phyloP scores from a whole-genome alignment of 2,329 filamentous ascomycete genomes.

The Basipetospora chlamydospora region DNA sequence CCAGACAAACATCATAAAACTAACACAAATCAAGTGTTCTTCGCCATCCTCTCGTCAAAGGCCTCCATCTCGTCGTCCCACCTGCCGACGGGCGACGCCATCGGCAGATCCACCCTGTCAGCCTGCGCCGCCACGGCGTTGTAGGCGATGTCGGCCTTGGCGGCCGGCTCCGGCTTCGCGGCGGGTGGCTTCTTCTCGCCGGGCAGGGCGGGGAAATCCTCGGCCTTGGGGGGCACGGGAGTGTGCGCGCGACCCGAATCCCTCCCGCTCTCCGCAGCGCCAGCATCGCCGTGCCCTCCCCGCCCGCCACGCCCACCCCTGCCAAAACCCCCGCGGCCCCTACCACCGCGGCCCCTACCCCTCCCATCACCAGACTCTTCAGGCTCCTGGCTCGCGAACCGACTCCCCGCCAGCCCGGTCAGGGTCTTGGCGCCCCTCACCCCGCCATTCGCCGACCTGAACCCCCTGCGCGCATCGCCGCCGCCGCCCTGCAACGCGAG shows the following conservation, averaged over 20 bases:
- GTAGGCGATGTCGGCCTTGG: conserved; percentile 13
- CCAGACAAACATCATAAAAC: too few species aligned
- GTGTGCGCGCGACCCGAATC: conserved; percentile 10
- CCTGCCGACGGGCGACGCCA: conserved; percentile 26
- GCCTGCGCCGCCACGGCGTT: conserved; percentile 14
- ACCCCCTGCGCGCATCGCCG: too few species aligned
- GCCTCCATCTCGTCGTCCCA: conserved; percentile 48
- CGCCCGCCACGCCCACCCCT: conserved; percentile 18
- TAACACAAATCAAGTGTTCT: too few species aligned
- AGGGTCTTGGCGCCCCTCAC: conserved; percentile 21
- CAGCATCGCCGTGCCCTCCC: conserved; percentile 19
- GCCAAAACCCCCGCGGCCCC: conserved; percentile 15
- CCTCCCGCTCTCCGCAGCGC: conserved; percentile 12
- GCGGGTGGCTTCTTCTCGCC: conserved; percentile 7
- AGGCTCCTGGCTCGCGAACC: conserved; percentile 23
- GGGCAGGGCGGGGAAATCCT: conserved; percentile 6
- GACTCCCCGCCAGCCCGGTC: conserved; percentile 24
- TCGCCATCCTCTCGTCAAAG: conserved; percentile 18
- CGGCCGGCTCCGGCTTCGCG: conserved; percentile 7
- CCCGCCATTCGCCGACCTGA: conserved; percentile 27
- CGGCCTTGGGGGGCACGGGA: conserved; percentile 15
- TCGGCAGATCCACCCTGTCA: conserved; percentile 16
- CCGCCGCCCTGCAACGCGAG: conserved; percentile 23
- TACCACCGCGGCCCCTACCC: conserved; percentile 16
- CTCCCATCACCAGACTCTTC: conserved; percentile 14